Evolutionary conservation across 1,284 basidiomycete genomes (phyloP), one percentile per base, ranked within the genome.

Genomic region (Xerocomus nothofagi): DNA sequence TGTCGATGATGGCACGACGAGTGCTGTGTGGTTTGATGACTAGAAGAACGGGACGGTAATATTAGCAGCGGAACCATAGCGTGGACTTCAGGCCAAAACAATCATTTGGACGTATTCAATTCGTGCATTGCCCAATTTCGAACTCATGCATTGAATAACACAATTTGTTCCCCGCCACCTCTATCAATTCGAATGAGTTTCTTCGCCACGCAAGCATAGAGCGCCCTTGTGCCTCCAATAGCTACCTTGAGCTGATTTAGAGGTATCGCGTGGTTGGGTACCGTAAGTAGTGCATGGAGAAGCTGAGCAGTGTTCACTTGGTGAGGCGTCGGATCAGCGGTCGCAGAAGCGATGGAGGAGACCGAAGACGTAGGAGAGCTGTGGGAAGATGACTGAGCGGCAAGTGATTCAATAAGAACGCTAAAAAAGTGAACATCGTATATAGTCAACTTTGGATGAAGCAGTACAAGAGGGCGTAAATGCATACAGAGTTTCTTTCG

Each of bases 151-250:
- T 87, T 80, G 63, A 88, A 89, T 55, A 77, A 77, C 20, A 89
- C 84, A 8, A 82, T 73, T 64, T 90, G 87, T 61, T 87, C 85
- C 31, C 84, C 76, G 10, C 80, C 77, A 24, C 84, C 79, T 40
- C 88, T 73, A 44, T 90, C 86, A 54, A 90, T 88, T 67, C 81
- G 86, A 51, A 90, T 63, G 43, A 90, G 67, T 49, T 85, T 74
- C 69, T 89, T 90, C 20, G 84, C 84, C 11, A 88, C 84, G 59
- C 86, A 86, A 2, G 72, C 77, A 60, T 84, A 87, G 7, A 86
- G 62, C 10, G 82, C 77, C 44, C 80, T 73, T 15, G 79, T 81
- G 17, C 71, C 64, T 50, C 74, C 71, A n/a, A 89, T 67, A n/a
- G 73, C 63, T 41, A 78, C 78, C 65, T 88, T 89, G 14, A 84